Percentiles rank a stretch among this genome's conserved stretches.
Evolutionary conservation across 768 basidiomycete genomes (phyloP).

Genomic region (Suillus americanus): DNA sequence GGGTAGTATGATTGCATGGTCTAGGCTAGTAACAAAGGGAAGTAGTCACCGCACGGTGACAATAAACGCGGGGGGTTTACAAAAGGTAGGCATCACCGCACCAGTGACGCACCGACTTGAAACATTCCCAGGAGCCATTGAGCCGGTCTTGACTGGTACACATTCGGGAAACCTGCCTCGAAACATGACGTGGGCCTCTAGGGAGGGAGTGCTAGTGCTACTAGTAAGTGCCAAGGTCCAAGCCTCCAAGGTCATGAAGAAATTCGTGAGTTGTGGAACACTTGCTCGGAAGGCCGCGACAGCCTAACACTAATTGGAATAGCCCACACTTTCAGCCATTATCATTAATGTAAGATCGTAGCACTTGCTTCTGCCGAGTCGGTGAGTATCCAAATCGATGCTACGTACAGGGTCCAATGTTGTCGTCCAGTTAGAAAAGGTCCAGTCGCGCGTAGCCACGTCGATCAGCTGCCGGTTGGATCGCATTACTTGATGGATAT

Average conservation of each 20-base stretch:
- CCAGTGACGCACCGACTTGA: not conserved
- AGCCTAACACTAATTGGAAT: not conserved
- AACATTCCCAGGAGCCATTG: not conserved
- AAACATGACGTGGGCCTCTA: not conserved
- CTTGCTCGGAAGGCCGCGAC: not conserved
- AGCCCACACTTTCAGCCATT: not conserved
- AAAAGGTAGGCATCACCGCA: not conserved
- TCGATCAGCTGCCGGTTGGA: not conserved
- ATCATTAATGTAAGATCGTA: not conserved
- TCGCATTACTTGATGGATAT: slow-evolving; percentile 50
- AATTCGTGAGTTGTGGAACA: not conserved
- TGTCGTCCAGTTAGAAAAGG: slow-evolving; percentile 14
- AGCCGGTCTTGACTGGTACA: not conserved
- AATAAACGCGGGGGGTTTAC: not conserved
- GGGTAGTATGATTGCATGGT: not conserved
- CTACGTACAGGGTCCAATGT: not conserved
- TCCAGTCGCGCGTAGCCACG: slow-evolving; percentile 43
- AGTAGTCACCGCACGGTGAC: not conserved
- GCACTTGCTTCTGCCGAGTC: not conserved
- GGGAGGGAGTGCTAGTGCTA: not conserved
- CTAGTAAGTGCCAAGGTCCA: not conserved
- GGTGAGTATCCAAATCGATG: not conserved
- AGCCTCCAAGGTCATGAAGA: not conserved
- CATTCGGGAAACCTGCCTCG: not conserved
- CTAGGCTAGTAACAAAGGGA: not conserved